Base-by-base conservation (phyloP, 2,329 filamentous ascomycete species). In the Alternaria infectoria region DNA sequence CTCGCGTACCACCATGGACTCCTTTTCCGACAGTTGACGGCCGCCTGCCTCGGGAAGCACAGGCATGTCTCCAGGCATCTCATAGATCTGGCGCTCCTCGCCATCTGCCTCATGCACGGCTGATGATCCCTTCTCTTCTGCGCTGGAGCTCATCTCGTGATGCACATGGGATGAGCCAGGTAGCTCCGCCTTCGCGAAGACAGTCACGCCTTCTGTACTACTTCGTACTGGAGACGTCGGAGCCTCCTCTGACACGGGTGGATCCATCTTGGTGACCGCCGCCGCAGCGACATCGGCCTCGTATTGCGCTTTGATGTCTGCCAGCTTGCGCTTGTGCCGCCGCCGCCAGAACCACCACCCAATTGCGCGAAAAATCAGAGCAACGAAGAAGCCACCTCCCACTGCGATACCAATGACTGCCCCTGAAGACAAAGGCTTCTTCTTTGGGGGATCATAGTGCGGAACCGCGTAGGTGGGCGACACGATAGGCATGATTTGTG, bases 61-160 rank as follows among this genome's bases (percentile, higher is more conserved):
- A 15, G 85, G 85, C 74, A 88, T 84, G 10, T 86, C 86, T 2
- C 87, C 87, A 0, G 85, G 84, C 73, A 84, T 87, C 47, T 84
- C 86, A 57, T 78, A 83, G 9, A 85, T 73, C 26, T 76, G 75
- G 15, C 68, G 67, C 62, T 80, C 77, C n/a, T 74, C 74, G 23
- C 75, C 76, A 11, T 79, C 80, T 19, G 73, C 77, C 57, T 82
- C 81, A 28, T 60, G 59, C 43, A 70, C 54, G 9, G 68, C 62
- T 5, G 67, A 58, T 8, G 61, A 57, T 5, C 66, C 67, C 57
- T 71, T 64, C 30, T 72, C 68, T 57, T 71, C 73, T 9, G 45
- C 54, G 23, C 61, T 65, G 25, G 61, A 62, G 21, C 61, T 50
- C 50, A 73, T 32, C 54, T 71, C 71, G 28, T 67, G 59, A 40